Evolutionary conservation across 108 stramenopile genomes (phyloP), one percentile per base, ranked within the genome.

Genomic region (Seminavis robusta): DNA sequence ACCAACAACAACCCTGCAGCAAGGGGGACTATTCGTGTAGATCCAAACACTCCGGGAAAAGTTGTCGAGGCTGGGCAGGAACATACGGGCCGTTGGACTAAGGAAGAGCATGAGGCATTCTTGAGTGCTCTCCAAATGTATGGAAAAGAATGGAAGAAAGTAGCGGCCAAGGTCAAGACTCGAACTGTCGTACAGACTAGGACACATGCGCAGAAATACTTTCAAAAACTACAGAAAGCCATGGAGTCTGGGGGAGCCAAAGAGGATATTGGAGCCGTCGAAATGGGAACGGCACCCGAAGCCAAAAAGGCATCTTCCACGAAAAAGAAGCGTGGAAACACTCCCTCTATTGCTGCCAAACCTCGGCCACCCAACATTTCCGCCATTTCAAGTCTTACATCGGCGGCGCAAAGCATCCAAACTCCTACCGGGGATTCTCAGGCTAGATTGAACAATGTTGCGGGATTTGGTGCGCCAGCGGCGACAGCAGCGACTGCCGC

Each of bases 161-260:
- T 89, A 28, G 88, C 89, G 1, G 79, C 90, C 30, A 63, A 84
- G 36, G 94, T 99, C 25, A 87, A 94, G 51, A 97, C 97, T 5
- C 71, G 98, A 21, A 97, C 96, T 17, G 96, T 99, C 19, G 97
- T 98, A 19, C 98, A 99, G 49, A 99, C 95, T 21, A 70, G 97
- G 19, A 98, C 98, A 9, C 98, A 99, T 72, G 98, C 98, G 4
- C 98, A 99, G 65, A 98, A 98, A 68, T 99, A 98, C 67, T 98
- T 99, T 79, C 95, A 97, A 51, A 99, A 99, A 68, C 65, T 99
- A 46, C 63, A 74, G 42, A 97, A 95, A 76, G 82, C 56, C 9
- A 38, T 67, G 43, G 33, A 44, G 26, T 20, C 20, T 54, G 49
- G 47, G 26, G 43, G 52, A 52, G 65, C 66, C 39, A 50, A 55